Evolutionary conservation across 441 rosid species (phyloP), one percentile per base, ranked within the genome.

Genomic region (Erysimum cheiri): DNA sequence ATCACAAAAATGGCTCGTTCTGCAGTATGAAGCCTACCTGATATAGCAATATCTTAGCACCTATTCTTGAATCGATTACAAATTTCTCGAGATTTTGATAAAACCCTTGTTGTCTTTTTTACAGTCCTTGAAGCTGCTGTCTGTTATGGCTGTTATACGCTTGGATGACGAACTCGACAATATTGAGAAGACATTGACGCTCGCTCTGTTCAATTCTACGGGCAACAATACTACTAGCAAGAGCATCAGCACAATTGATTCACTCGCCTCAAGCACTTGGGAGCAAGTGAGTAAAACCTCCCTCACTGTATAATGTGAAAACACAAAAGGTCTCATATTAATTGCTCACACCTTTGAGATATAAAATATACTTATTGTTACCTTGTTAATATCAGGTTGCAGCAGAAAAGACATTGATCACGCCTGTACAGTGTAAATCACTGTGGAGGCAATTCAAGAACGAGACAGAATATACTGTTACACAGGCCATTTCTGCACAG

Each of bases 401-500:
- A 55, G 50, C 87, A 0, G 78, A 92, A 36, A 91, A 82, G 82
- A 92, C 97, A 12, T 76, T 96, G 86, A 88, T 96, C 75, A 88
- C 98, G 33, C 99, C 99, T 35, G 96, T 96, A 43, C 96, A 93
- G 80, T 96, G 98, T 85, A 96, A 93, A 80, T 81, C 93, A 37
- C 75, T 93, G 87, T 96, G 99, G 99, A 90, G 97, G 78, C 98
- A 96, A 69, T 95, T 95, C 82, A 89, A 88, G 85, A 61, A 86
- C 5, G 98, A 95, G 79, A 95, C 99, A 60, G 97, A 92, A 83
- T 89, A 89, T 77, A 85, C 80, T 10, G 97, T 92, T 71, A 85
- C 97, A 53, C 99, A 92, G 75, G 98, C 99, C 74, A 84, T 95
- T 74, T 88, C 99, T 80, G 97, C 99, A 33, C 99, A 95, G 98